Evolutionary conservation across 2,329 filamentous ascomycete species (phyloP).

Genomic region (Colletotrichum orchidophilum): DNA sequence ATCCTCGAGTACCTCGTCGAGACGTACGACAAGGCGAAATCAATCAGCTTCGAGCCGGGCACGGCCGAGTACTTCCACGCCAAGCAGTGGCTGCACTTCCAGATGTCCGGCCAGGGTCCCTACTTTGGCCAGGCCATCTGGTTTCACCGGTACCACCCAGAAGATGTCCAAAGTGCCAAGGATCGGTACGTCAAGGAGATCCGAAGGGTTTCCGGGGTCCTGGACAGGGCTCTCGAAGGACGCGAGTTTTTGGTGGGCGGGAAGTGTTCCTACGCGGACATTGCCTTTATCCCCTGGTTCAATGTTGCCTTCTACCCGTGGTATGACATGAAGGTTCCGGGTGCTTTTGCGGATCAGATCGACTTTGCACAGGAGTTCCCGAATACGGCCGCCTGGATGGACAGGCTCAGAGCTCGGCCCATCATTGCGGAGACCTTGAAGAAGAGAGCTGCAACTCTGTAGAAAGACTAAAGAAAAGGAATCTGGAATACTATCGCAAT

Average conservation of each 20-base stretch:
- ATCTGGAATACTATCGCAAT: neutral
- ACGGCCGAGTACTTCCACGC: slow-evolving; percentile 25
- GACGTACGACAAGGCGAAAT: slow-evolving; percentile 40
- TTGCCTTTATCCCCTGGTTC: slow-evolving; percentile 45
- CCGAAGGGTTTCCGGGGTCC: neutral
- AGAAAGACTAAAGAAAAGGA: neutral
- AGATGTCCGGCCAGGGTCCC: slow-evolving; percentile 53
- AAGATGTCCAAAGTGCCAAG: slow-evolving; percentile 40
- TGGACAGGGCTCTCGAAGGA: neutral
- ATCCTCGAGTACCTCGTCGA: slow-evolving; percentile 43
- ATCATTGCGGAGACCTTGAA: neutral
- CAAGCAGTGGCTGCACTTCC: slow-evolving; percentile 49
- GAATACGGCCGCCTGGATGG: slow-evolving; percentile 33
- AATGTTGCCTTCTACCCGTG: slow-evolving; percentile 28
- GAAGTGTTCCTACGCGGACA: slow-evolving; percentile 41
- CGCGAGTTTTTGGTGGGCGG: slow-evolving; percentile 46
- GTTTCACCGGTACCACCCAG: slow-evolving; percentile 44
- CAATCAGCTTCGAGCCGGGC: slow-evolving; percentile 23
- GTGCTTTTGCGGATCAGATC: slow-evolving; percentile 4
- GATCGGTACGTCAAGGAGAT: slow-evolving; percentile 39
- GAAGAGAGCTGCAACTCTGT: neutral
- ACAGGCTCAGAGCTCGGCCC: neutral
- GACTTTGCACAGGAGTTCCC: slow-evolving; percentile 44
- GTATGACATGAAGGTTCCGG: slow-evolving; percentile 24
- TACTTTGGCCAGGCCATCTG: slow-evolving; percentile 53